phyloP scores from a whole-genome alignment of 108 stramenopile species.

The Asterionellopsis glacialis region DNA sequence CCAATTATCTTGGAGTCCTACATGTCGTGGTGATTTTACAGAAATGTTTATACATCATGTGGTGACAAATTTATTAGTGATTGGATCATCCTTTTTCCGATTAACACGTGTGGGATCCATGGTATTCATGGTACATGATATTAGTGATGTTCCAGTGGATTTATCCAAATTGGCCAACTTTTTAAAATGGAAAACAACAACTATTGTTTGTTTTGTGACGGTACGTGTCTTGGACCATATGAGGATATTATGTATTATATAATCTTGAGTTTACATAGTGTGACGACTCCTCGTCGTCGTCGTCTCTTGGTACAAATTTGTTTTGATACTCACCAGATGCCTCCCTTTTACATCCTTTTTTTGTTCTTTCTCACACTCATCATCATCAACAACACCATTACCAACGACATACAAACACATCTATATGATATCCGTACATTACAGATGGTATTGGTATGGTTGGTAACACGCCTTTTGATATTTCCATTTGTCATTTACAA shows the following conservation, averaged over 20 bases:
- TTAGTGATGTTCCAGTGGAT: slow-evolving; percentile 85
- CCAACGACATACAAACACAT: too few species aligned
- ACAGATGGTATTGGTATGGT: slow-evolving; percentile 79
- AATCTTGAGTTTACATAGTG: too few species aligned
- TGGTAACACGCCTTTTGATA: slow-evolving; percentile 50
- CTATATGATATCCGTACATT: too few species aligned
- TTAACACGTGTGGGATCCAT: slow-evolving; percentile 68
- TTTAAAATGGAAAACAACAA: slow-evolving; percentile 81
- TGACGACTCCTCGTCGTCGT: too few species aligned
- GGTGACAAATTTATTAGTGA: slow-evolving; percentile 68
- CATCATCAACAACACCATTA: too few species aligned
- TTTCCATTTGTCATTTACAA: slow-evolving; percentile 76
- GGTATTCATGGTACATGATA: slow-evolving; percentile 83
- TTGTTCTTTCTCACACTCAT: not conserved
- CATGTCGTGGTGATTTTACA: slow-evolving; percentile 80
- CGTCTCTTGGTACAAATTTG: too few species aligned
- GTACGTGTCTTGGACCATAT: too few species aligned
- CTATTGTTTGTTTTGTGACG: slow-evolving; percentile 42
- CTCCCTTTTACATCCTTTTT: too few species aligned
- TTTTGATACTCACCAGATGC: too few species aligned
- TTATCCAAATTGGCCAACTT: slow-evolving; percentile 87
- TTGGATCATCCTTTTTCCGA: slow-evolving; percentile 59
- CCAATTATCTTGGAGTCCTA: slow-evolving; percentile 47
- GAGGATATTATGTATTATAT: too few species aligned
- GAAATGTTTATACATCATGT: slow-evolving; percentile 90